Conservation (phyloP, 805 yeast genomes). For the Wickerhamiella kazuoi region DNA sequence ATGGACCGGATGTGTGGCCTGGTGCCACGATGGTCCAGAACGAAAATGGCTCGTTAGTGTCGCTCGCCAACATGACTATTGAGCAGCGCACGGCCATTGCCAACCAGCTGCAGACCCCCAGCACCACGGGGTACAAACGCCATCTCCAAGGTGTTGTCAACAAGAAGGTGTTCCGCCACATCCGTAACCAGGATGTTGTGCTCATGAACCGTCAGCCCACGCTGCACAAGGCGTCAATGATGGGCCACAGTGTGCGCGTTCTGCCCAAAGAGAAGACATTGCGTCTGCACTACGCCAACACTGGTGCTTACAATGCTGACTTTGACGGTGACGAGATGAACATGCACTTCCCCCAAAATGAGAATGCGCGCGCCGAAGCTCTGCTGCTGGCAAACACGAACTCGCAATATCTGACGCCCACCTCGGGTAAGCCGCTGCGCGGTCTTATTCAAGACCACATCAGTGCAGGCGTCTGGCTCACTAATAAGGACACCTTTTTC, state of each 20-base stretch:
- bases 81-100: constrained; percentile 95
- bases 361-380: constrained; percentile 93
- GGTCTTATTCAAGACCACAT: constrained; percentile 98
- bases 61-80: constrained; percentile 70
- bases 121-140: constrained; percentile 12
- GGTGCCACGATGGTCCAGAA: constrained; percentile 94
- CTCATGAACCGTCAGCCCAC: constrained; percentile 99
- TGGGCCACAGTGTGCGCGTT: constrained; percentile 97
- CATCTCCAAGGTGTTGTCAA: constrained; percentile 31
- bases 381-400: constrained; percentile 89
- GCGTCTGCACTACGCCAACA: constrained; percentile 93
- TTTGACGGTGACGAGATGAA: constrained; percentile 99
- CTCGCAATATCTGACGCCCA: constrained; percentile 93
- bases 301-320: constrained; percentile 98
- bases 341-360: constrained; percentile 98
- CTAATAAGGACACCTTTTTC: constrained; percentile 81
- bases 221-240: constrained; percentile 97
- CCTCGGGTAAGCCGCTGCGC: constrained; percentile 95
- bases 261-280: constrained; percentile 94
- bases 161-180: constrained; percentile 89
- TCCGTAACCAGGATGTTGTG: constrained; percentile 86
- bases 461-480: constrained; percentile 97
- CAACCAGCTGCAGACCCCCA: constrained; percentile 82
- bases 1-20: constrained; percentile 98
- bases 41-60: constrained; percentile 76